Percentiles rank a stretch among this genome's conserved stretches.
These are phyloP conservation scores for Epicoccum nigrum DNA, from an alignment of 2,329 filamentous ascomycete genomes.

Conservation along the genomic window DNA sequence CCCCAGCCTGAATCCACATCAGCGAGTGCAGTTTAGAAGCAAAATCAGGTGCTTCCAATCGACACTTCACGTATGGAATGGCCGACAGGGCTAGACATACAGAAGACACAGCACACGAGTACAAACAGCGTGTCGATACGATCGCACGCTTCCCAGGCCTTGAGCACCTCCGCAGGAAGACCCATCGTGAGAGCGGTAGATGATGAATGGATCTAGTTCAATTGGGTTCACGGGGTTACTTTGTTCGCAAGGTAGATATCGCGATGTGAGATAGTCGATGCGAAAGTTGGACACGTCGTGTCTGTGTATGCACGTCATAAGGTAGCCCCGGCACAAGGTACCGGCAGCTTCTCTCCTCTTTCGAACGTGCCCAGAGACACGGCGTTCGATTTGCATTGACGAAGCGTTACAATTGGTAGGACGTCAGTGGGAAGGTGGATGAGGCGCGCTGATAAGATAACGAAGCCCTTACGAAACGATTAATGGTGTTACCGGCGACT, in stretches of 20 bases:
- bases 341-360: constrained; percentile 9
- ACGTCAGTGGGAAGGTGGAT: not conserved
- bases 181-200: constrained; percentile 19
- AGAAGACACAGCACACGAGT: constrained; percentile 59
- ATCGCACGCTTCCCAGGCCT: constrained; percentile 59
- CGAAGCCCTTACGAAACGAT: not conserved
- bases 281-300: too few species aligned
- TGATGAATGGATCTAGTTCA: not conserved
- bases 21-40: not conserved
- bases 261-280: too few species aligned
- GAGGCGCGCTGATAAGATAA: constrained; percentile 28
- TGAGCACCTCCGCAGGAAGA: constrained; percentile 36
- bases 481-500: too few species aligned
- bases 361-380: constrained; percentile 23
- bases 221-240: too few species aligned
- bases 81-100: constrained; percentile 18
- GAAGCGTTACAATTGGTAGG: constrained; percentile 18
- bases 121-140: constrained; percentile 60
- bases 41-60: not conserved
- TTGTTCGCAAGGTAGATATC: too few species aligned
- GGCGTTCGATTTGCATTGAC: constrained; percentile 30
- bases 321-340: constrained; percentile 11
- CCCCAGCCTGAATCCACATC: not conserved
- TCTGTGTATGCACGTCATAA: constrained; percentile 5
- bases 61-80: not conserved